Evolutionary conservation across 768 basidiomycete genomes (phyloP), one percentile per base, ranked within the genome.

Genomic region (Tricholoma hemisulphureum): DNA sequence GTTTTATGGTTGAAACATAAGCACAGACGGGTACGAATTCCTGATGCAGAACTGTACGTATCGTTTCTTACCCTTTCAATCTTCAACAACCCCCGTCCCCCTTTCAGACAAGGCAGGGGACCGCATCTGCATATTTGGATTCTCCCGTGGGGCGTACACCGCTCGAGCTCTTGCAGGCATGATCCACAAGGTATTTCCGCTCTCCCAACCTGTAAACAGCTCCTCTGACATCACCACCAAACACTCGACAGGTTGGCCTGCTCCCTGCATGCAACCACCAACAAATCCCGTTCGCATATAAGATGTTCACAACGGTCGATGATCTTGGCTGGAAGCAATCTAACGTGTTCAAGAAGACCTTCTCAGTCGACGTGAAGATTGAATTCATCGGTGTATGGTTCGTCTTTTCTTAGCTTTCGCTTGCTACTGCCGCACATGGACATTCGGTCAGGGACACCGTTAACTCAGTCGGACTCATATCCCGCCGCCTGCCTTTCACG

Each of bases 281-380:
- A 56, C 83, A 86, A 65, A 66, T 87, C 34, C 68, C 77, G 0
- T 84, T 87, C 60, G 87, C 87, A 6, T 88, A 84, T 71, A 78
- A 78, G 51, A 77, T 85, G 62, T 87, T 77, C 63, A 79, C 65
- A 43, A 65, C 70, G 21, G 18, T 51, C 8, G 62, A 67, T 9
- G 60, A 68, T 14, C 24, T 49, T 2, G 67, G 68, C 1, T 69
- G 69, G 69, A 46, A 60, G 20, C 70, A 71, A 43, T 69, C 69
- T 3, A 69, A 67, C 31, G 63, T 59, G 0, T 83, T 83, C 67
- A 83, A 80, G 67, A 69, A 71, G 16, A 72, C 79, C 0, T 82
- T 82, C 57, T 80, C 77, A 1, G 71, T 73, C 26, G 70, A 74
- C 34, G 72, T 80, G 1, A 60, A 67, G 21, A 75, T 83, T 6